Percentiles rank a stretch among this genome's conserved stretches.
phyloP scores from a whole-genome alignment of 768 basidiomycete species.

The Suillus brevipes region DNA sequence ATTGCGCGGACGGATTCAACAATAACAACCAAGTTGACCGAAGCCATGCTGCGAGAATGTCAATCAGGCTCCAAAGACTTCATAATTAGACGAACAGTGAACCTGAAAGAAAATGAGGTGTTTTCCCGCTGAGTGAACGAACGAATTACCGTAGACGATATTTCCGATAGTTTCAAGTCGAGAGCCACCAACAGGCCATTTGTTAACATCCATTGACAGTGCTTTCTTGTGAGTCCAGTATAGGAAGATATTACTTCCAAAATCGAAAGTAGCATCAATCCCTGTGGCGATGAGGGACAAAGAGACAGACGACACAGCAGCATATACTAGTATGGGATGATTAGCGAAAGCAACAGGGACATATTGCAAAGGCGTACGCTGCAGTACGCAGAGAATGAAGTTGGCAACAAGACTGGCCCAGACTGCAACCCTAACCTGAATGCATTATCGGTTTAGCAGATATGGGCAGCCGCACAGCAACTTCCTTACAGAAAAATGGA shows the following conservation, averaged over 20 bases:
- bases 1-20: conserved; percentile 84
- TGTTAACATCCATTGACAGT: conserved; percentile 66
- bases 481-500: conserved; percentile 61
- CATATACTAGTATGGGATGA: conserved; percentile 65
- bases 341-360: conserved; percentile 16
- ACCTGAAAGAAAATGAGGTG: conserved; percentile 36
- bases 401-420: conserved; percentile 83
- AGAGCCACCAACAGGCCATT: conserved; percentile 93
- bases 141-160: conserved; percentile 68
- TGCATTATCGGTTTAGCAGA: background rate
- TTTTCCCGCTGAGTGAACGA: background rate
- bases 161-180: conserved; percentile 89
- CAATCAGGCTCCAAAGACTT: conserved; percentile 2
- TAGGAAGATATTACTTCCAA: conserved; percentile 81
- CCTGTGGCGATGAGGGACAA: conserved; percentile 87
- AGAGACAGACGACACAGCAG: conserved; percentile 81
- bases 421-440: conserved; percentile 84
- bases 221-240: conserved; percentile 80
- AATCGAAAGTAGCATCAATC: conserved; percentile 85
- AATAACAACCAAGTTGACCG: conserved; percentile 88
- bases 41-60: conserved; percentile 65
- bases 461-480: background rate
- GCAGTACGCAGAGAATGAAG: conserved; percentile 66
- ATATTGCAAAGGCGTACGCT: conserved; percentile 43
- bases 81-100: conserved; percentile 38